phyloP scores from a whole-genome alignment of 805 yeast genomes.

The Ogataea methylovora region DNA sequence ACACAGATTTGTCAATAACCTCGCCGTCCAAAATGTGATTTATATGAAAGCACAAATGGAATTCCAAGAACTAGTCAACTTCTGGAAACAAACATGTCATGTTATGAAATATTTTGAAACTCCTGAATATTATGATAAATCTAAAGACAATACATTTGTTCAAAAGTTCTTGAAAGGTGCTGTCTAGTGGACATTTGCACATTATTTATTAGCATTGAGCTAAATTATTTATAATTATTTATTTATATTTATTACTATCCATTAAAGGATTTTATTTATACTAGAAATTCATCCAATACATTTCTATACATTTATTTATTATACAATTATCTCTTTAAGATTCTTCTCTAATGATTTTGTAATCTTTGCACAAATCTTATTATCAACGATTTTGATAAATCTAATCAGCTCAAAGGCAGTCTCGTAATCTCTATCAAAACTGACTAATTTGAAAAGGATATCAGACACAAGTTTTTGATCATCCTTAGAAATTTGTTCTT shows the following conservation, averaged over 20 bases:
- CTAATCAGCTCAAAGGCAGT: conserved; percentile 49
- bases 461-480: conserved; percentile 36
- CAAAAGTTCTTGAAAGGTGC: conserved; percentile 68
- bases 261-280: too few relatives aligned
- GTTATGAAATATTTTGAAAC: conserved; percentile 76
- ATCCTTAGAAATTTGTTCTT: conserved; percentile 11
- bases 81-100: conserved; percentile 87
- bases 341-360: conserved; percentile 19
- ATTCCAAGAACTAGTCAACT: conserved; percentile 78
- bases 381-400: conserved; percentile 42
- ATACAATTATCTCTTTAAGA: too few relatives aligned
- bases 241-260: too few relatives aligned
- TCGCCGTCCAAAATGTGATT: conserved; percentile 59
- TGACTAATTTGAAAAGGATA: conserved; percentile 34
- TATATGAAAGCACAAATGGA: conserved; percentile 86
- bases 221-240: too few relatives aligned
- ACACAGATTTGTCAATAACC: conserved; percentile 62
- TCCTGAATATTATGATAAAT: conserved; percentile 46
- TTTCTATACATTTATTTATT: too few relatives aligned
- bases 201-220: too few relatives aligned
- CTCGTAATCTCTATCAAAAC: conserved; percentile 34
- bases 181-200: too few relatives aligned
- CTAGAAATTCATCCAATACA: too few relatives aligned
- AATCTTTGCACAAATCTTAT: conserved; percentile 26
- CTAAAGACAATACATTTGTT: conserved; percentile 55